These are phyloP conservation scores for Boletus barrowsii DNA, from an alignment of 768 basidiomycete genomes.

Conservation along the genomic window DNA sequence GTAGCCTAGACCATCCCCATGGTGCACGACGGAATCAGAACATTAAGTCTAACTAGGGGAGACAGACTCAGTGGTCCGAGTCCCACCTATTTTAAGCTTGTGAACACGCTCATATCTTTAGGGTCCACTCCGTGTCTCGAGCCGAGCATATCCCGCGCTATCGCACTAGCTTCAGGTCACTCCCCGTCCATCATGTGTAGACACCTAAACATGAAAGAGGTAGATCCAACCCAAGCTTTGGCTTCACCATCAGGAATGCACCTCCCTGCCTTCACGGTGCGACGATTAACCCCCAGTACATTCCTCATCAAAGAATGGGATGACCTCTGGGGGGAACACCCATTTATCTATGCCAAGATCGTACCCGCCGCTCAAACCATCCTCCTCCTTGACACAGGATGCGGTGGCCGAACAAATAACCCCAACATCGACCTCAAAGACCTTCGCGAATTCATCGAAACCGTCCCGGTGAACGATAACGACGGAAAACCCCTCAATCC, in stretches of 20 bases:
- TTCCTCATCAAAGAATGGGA: conserved; percentile 51
- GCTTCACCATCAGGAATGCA: neutral
- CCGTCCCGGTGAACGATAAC: conserved; percentile 42
- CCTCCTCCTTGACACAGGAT: conserved; percentile 54
- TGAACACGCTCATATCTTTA: no score
- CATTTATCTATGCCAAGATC: conserved; percentile 53
- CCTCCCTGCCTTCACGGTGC: conserved; percentile 34
- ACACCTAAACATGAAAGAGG: neutral
- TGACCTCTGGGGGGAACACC: conserved; percentile 50
- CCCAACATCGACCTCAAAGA: conserved; percentile 39
- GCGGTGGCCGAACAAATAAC: conserved; percentile 46
- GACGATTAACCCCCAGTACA: conserved; percentile 32
- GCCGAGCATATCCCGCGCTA: no score
- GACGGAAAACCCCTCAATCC: conserved; percentile 42
- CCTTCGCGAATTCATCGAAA: conserved; percentile 50
- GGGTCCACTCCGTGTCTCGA: no score
- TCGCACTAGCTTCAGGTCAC: no score
- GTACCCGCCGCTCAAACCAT: conserved; percentile 38
- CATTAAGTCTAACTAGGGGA: no score
- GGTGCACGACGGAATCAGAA: no score
- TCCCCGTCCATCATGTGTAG: conserved; percentile 12
- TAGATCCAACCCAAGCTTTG: neutral
- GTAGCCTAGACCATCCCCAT: no score
- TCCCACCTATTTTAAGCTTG: no score
- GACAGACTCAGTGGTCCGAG: no score